A percentile compares a stretch with the other conserved stretches of the same genome.
Evolutionary conservation across 345 rosid genomes (phyloP).

Genomic region (Eucalyptus lansdowneana): DNA sequence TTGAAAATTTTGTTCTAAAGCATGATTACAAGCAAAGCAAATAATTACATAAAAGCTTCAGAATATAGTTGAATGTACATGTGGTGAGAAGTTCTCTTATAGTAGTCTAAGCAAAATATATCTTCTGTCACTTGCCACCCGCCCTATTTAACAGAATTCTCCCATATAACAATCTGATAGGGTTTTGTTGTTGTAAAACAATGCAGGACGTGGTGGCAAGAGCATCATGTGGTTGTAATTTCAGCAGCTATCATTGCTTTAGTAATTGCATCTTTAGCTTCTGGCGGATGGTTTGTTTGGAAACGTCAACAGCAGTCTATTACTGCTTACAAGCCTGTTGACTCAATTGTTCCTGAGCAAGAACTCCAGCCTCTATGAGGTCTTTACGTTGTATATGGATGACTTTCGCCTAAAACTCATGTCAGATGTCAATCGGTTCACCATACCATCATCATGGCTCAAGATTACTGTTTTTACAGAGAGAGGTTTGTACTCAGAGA

Average conservation of each 20-base stretch:
- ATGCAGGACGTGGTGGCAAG: conserved; percentile 60
- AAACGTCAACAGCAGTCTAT: conserved; percentile 19
- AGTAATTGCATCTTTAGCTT: conserved; percentile 16
- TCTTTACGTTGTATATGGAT: neutral
- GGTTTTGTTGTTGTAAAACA: neutral
- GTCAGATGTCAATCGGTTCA: neutral
- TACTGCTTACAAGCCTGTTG: conserved; percentile 45
- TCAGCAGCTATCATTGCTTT: neutral
- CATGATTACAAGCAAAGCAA: neutral
- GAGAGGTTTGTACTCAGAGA: neutral
- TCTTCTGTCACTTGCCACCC: neutral
- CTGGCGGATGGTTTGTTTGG: conserved; percentile 33
- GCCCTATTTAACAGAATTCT: neutral
- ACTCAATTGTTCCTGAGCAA: conserved; percentile 31
- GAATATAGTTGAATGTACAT: neutral
- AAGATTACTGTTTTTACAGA: neutral
- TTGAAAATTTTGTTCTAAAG: neutral
- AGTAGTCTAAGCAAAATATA: neutral
- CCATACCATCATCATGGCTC: neutral
- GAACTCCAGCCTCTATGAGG: conserved; percentile 47
- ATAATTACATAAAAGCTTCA: neutral
- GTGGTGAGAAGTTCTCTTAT: neutral
- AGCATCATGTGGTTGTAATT: conserved; percentile 7
- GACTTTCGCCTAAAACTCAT: neutral
- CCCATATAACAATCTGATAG: neutral